Evolutionary conservation across 139 green algal genomes (phyloP).

Genomic region (Haematococcus sp.): DNA sequence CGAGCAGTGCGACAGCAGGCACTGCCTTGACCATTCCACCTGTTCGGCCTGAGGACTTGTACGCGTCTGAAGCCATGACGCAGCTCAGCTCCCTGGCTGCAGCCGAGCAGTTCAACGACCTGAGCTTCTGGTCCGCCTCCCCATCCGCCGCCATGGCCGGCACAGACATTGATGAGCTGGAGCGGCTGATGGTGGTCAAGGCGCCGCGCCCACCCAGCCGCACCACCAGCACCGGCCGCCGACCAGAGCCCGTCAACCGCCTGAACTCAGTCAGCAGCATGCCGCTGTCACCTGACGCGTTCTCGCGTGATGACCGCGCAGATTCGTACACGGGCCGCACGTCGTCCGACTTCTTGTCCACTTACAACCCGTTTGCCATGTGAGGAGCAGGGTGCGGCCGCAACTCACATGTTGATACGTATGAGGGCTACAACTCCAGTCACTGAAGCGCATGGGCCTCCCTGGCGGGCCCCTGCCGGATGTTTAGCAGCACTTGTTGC

Average conservation of each 20-base stretch:
- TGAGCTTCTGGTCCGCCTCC: constrained; percentile 25
- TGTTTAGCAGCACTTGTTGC: no score
- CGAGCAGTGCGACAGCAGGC: no score
- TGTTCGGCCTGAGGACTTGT: neutral
- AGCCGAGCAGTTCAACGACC: constrained; percentile 43
- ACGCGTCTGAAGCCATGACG: neutral
- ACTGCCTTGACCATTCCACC: neutral
- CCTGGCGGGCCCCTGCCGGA: no score
- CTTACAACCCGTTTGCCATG: constrained; percentile 14
- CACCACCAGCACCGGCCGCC: neutral
- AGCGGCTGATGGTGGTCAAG: constrained; percentile 7
- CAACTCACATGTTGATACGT: no score
- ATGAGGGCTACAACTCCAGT: no score
- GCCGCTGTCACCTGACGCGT: no score
- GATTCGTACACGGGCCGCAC: neutral
- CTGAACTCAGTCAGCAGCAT: no score
- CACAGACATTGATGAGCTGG: constrained; percentile 17
- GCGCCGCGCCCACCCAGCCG: neutral
- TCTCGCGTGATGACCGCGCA: neutral
- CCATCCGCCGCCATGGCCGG: neutral
- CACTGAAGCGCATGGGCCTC: no score
- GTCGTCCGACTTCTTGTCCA: constrained; percentile 4
- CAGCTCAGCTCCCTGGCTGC: neutral
- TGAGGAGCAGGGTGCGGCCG: neutral
- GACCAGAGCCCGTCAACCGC: neutral